phyloP scores from a whole-genome alignment of 257 asterid genomes.

The Solanum piurae region DNA sequence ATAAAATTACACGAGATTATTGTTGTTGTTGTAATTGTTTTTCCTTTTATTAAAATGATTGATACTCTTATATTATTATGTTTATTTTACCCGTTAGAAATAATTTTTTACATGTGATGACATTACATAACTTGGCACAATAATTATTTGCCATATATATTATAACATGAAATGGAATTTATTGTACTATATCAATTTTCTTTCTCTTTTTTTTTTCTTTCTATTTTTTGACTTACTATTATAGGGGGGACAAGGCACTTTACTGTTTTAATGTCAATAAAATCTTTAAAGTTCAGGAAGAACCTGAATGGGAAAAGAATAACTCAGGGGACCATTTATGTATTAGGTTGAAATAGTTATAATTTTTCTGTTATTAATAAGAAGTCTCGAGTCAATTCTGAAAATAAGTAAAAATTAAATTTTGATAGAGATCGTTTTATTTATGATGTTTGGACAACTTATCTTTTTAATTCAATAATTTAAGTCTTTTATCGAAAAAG shows the following conservation, averaged over 20 bases:
- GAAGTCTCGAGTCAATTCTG: not conserved
- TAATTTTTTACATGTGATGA: not conserved
- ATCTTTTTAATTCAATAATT: too few species aligned
- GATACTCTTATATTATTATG: not conserved
- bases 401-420: not conserved
- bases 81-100: not conserved
- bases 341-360: not conserved
- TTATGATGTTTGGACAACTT: not conserved
- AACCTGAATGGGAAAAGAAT: not conserved
- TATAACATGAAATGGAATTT: not conserved
- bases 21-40: too few species aligned
- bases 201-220: not conserved
- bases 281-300: not conserved
- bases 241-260: not conserved
- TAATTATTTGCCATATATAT: not conserved
- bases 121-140: not conserved
- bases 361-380: not conserved
- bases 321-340: not conserved
- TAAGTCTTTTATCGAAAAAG: too few species aligned
- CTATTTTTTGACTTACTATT: not conserved
- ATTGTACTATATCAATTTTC: not conserved
- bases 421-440: too few species aligned
- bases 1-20: too few species aligned
- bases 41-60: not conserved
- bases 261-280: not conserved